Conservation (phyloP, 2,329 filamentous ascomycete species). For the Aspergillus tanneri region DNA sequence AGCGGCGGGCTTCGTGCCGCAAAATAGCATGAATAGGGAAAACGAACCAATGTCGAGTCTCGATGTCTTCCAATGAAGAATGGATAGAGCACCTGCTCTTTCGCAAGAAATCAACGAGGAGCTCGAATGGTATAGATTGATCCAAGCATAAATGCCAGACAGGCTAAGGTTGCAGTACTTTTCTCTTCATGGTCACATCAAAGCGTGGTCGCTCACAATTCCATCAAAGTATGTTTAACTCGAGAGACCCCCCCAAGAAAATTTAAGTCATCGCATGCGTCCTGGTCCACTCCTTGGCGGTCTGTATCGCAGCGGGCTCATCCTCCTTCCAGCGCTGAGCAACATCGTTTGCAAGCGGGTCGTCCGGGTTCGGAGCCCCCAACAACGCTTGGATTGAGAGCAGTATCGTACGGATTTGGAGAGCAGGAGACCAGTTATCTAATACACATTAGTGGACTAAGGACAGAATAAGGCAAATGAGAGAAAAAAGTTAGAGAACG, state of each 20-base stretch:
- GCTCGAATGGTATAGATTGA: slow-evolving; percentile 10
- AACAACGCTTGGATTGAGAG: slow-evolving; percentile 96
- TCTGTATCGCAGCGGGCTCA: slow-evolving; percentile 86
- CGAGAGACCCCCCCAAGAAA: slow-evolving; percentile 3
- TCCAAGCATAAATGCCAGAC: slow-evolving; percentile 17
- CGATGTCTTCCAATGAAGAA: slow-evolving; percentile 8
- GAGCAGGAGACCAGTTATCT: slow-evolving; percentile 98
- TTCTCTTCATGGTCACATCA: slow-evolving; percentile 36
- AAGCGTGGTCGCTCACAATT: slow-evolving; percentile 19
- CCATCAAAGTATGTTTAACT: slow-evolving; percentile 13
- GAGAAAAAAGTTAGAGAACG: slow-evolving; percentile 26
- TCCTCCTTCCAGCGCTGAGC: slow-evolving; percentile 98
- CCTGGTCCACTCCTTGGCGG: slow-evolving; percentile 86
- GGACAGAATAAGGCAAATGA: neutral
- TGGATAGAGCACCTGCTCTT: slow-evolving; percentile 6
- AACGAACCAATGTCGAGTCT: slow-evolving; percentile 12
- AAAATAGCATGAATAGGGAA: slow-evolving; percentile 8
- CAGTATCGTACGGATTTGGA: slow-evolving; percentile 98
- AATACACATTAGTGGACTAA: slow-evolving; percentile 15
- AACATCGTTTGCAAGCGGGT: slow-evolving; percentile 96
- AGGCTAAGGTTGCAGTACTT: slow-evolving; percentile 18
- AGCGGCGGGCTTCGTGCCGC: slow-evolving; percentile 4
- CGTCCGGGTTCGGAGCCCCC: slow-evolving; percentile 94
- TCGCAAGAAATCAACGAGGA: slow-evolving; percentile 4
- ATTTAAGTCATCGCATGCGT: slow-evolving; percentile 66